Percentiles rank a stretch among this genome's conserved stretches.
Conservation (phyloP, 345 rosid genomes). For the Alliaria petiolata region DNA sequence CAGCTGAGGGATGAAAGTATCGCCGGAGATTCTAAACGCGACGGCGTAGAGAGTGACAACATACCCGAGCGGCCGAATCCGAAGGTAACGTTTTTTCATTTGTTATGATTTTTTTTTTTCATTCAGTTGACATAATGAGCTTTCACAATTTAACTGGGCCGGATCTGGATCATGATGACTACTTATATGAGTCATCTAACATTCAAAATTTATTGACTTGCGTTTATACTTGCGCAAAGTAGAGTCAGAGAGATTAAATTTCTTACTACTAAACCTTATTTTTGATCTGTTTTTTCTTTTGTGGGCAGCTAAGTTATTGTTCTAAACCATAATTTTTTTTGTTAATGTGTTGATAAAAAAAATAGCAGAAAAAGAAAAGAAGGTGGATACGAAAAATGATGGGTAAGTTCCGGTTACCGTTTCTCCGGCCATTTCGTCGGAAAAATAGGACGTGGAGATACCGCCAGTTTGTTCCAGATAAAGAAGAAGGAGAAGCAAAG, state of each 20-base stretch:
- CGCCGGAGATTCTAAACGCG: slow-evolving; percentile 13
- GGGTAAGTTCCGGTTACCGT: slow-evolving; percentile 17
- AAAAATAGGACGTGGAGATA: slow-evolving; percentile 17
- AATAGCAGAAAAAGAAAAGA: slow-evolving; percentile 21
- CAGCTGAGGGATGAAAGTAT: slow-evolving; percentile 28
- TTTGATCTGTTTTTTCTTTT: no score
- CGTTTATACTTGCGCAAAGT: no score
- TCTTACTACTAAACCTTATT: background rate
- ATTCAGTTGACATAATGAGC: background rate
- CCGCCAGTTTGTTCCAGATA: slow-evolving; percentile 19
- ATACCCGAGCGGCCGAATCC: background rate
- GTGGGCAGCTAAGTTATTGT: background rate
- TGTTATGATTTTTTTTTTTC: background rate
- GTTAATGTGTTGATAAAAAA: background rate
- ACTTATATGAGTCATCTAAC: background rate
- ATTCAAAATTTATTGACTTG: background rate
- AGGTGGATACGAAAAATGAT: slow-evolving; percentile 21
- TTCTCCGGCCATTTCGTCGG: slow-evolving; percentile 10
- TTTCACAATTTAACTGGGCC: background rate
- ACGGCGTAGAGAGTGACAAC: slow-evolving; percentile 4
- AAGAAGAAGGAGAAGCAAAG: slow-evolving; percentile 24
- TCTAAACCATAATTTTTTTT: background rate
- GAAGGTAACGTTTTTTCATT: slow-evolving; percentile 22
- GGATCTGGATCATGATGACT: background rate
- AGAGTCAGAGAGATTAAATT: no score